phyloP scores from a whole-genome alignment of 768 basidiomycete species.

The Gloeophyllum trabeum region DNA sequence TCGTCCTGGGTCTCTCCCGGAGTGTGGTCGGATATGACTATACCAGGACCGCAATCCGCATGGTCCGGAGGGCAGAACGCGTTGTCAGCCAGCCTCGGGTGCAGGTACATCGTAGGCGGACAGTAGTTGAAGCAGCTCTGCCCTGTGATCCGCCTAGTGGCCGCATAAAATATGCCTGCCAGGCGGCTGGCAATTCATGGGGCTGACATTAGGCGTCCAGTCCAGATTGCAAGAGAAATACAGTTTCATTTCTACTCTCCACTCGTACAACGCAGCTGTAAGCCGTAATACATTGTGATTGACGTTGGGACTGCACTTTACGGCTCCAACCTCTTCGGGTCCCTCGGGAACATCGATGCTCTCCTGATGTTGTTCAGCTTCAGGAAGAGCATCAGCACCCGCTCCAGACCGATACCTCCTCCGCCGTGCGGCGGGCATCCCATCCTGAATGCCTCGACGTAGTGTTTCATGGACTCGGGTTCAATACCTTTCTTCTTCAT shows the following conservation, averaged over 20 bases:
- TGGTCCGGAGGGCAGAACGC: neutral
- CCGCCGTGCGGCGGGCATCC: slow-evolving; percentile 96
- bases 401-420: slow-evolving; percentile 91
- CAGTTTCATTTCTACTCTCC: neutral
- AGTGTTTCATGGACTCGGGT: slow-evolving; percentile 84
- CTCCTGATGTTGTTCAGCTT: slow-evolving; percentile 93
- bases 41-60: neutral
- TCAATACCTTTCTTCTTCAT: slow-evolving; percentile 86
- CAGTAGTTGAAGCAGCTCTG: neutral
- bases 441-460: slow-evolving; percentile 89
- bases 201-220: neutral
- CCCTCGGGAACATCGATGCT: slow-evolving; percentile 91
- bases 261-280: neutral
- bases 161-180: neutral
- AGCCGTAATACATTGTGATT: neutral
- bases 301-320: slow-evolving; percentile 22
- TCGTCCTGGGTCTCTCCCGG: neutral
- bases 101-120: neutral
- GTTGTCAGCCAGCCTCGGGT: neutral
- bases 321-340: slow-evolving; percentile 90
- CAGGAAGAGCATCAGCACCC: slow-evolving; percentile 95
- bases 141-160: neutral
- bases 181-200: neutral
- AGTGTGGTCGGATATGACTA: neutral
- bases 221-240: neutral